Percentiles rank a stretch among this genome's conserved stretches.
phyloP scores from a whole-genome alignment of 148 eudicot species.

The Diospyros lotus region DNA sequence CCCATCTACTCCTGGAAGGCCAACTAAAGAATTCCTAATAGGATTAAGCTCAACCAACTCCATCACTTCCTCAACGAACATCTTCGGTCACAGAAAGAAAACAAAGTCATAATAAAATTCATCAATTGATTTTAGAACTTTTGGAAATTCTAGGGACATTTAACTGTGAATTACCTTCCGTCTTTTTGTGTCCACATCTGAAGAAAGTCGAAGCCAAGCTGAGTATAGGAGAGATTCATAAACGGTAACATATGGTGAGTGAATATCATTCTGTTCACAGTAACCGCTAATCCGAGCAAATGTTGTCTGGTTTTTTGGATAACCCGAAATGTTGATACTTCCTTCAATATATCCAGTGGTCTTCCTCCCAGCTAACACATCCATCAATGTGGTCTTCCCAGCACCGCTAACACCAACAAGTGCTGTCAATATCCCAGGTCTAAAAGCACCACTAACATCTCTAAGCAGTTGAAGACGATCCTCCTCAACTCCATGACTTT shows the following conservation, averaged over 20 bases:
- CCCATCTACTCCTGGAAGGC: conserved; percentile 65
- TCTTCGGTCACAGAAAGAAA: conserved; percentile 21
- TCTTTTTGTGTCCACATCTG: conserved; percentile 36
- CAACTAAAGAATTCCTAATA: conserved; percentile 49
- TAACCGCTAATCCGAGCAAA: conserved; percentile 70
- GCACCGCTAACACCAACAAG: conserved; percentile 82
- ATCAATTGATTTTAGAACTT: background rate
- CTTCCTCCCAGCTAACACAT: conserved; percentile 69
- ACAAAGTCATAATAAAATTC: background rate
- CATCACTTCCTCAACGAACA: conserved; percentile 62
- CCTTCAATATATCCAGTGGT: conserved; percentile 67
- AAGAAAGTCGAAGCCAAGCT: conserved; percentile 70
- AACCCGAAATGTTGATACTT: conserved; percentile 47
- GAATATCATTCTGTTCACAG: conserved; percentile 73
- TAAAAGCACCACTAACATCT: conserved; percentile 70
- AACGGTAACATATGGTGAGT: conserved; percentile 69
- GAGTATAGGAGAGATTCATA: conserved; percentile 69
- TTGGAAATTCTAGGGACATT: background rate
- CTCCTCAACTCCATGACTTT: conserved; percentile 42
- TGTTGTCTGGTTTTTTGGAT: conserved; percentile 65
- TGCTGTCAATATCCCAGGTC: conserved; percentile 74
- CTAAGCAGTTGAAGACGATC: conserved; percentile 50
- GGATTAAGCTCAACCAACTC: conserved; percentile 60
- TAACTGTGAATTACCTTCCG: conserved; percentile 30
- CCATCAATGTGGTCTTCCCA: conserved; percentile 76